A percentile compares a stretch with the other conserved stretches of the same genome.
These are phyloP conservation scores for Colletotrichum sp. DNA, from an alignment of 2,329 filamentous ascomycete genomes.

Conservation along the genomic window DNA sequence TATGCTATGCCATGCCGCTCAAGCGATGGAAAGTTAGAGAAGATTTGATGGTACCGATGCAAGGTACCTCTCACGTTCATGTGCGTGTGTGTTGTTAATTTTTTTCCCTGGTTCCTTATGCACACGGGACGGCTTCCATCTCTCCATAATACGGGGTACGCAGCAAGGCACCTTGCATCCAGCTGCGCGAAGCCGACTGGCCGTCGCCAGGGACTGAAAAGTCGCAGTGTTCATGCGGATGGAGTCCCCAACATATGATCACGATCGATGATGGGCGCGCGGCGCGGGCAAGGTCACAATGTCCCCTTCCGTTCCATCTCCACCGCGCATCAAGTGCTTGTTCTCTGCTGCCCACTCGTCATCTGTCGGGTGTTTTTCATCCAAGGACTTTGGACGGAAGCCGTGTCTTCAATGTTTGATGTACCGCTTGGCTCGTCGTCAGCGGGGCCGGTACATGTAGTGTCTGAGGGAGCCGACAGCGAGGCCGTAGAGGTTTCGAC, in stretches of 20 bases:
- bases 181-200: slow-evolving; percentile 12
- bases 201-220: not conserved
- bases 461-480: slow-evolving; percentile 8
- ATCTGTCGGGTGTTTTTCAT: not conserved
- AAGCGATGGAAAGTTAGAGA: not conserved
- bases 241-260: not conserved
- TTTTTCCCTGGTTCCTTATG: not conserved
- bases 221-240: slow-evolving; percentile 19
- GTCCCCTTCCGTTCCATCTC: not conserved
- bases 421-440: slow-evolving; percentile 5
- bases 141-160: slow-evolving; percentile 5
- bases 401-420: slow-evolving; percentile 4
- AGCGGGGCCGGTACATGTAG: not conserved
- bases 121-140: not conserved
- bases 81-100: not conserved
- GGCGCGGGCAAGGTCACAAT: not conserved
- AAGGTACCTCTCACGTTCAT: not conserved
- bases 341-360: not conserved
- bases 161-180: slow-evolving; percentile 4
- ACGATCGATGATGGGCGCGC: not conserved
- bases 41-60: not conserved
- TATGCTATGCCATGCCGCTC: not conserved
- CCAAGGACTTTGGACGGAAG: slow-evolving; percentile 9
- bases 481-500: slow-evolving; percentile 18
- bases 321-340: slow-evolving; percentile 5